Conservation (phyloP, 495 filamentous ascomycete genomes). For the Tuber indicum region DNA sequence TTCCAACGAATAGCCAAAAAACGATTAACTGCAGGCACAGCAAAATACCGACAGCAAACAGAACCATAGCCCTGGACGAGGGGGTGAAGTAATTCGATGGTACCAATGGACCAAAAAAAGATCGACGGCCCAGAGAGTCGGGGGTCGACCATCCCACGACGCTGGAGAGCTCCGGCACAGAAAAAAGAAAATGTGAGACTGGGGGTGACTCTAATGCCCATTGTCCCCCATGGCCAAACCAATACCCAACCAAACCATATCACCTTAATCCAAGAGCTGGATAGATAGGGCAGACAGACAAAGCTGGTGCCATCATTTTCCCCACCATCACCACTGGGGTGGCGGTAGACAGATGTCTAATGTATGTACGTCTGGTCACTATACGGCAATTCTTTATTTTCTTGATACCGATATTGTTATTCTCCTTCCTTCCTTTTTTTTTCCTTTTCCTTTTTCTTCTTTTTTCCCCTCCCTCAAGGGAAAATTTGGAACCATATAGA, state of each 20-base stretch:
- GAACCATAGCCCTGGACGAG: neutral
- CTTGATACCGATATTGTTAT: neutral
- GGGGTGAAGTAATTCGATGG: neutral
- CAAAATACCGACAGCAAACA: slow-evolving; percentile 1
- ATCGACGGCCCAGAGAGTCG: neutral
- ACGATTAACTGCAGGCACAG: neutral
- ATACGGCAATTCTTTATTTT: slow-evolving; percentile 1
- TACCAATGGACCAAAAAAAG: neutral
- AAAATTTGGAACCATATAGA: neutral
- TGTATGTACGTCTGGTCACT: neutral
- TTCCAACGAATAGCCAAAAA: neutral
- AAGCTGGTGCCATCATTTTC: neutral
- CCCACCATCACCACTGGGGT: neutral
- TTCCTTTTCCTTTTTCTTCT: neutral
- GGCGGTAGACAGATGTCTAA: neutral
- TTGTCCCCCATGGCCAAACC: neutral
- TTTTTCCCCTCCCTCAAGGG: neutral
- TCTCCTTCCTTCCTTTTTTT: neutral
- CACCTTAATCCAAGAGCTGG: neutral
- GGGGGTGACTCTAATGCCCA: neutral
- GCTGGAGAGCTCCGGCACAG: neutral
- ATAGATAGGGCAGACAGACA: neutral
- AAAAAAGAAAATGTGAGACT: neutral
- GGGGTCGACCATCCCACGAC: too few species aligned
- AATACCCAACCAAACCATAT: slow-evolving; percentile 3